Base-by-base conservation (phyloP, 2,329 filamentous ascomycete genomes). In the Botrytis squamosa region DNA sequence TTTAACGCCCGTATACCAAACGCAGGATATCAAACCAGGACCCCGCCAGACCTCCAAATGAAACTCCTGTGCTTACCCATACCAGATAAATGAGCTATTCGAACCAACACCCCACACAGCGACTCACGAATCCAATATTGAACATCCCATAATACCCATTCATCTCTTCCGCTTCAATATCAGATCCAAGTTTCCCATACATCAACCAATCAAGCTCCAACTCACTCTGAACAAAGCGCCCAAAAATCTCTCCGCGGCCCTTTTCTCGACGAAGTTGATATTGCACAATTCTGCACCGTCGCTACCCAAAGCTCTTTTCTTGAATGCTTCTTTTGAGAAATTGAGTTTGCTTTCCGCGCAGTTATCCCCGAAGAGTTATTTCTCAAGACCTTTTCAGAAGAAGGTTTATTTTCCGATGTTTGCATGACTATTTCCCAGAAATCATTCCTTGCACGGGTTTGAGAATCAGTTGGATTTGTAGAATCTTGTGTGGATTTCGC, bases 371-470 rank as follows among this genome's bases (percentile, higher is more conserved):
- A 49, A 49, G 46, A 49, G 9, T 49, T 12, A 49, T 25, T 25
- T 25, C 22, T 49, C 2, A 14, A 0, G 4, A 12, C 0, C 2
- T 52, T 25, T 14, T n/a, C 49, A n/a, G 25, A n/a, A 14, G 22
- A 25, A 52, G 12, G 0, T n/a, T n/a, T 25, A 16, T 14, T 7
- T n/a, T 52, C 22, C 49, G 49, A 52, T 14, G 49, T 12, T 14
- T 14, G 12, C 49, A 52, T 52, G 12, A 7, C 25, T 14, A 52
- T n/a, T 6, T 12, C 12, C 49, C 49, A 52, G 1, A 52, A 52
- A n/a, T n/a, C 25, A 2, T 55, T 55, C 25, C 5, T 55, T 16
- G 25, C 25, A n/a, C 4, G 25, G 12, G 49, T 16, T n/a, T 55
- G 49, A 33, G 33, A 33, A 33, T 3, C 33, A 49, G 25, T 25